Evolutionary conservation across 176 grass and related monocot genomes (phyloP), one percentile per base, ranked within the genome.

Genomic region (Avena atlantica): DNA sequence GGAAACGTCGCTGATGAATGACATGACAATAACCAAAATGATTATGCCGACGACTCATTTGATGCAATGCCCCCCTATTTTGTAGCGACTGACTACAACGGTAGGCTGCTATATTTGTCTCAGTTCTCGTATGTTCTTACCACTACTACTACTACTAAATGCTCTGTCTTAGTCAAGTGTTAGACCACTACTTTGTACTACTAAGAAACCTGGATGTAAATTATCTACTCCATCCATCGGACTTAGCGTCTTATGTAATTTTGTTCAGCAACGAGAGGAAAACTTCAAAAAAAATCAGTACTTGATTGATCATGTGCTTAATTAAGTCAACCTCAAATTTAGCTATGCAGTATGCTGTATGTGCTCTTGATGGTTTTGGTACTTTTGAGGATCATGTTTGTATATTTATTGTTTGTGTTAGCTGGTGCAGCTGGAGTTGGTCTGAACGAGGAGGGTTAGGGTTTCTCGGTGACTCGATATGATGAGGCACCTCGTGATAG

Each of bases 171-270:
- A 91, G 66, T 78, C 90, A 89, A 80, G 58, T 93, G 56, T 31
- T 95, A 97, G 95, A 89, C 61, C 57, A 76, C 88, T 91, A 72
- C 81, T 85, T 84, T 89, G 48, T 56, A 87, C 50, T 86, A 87
- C 87, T 79, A 87, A 87, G 84, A 89, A 90, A 81, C 80, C 86
- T 85, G 92, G 59, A 78, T 97, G 95, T 97, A 97, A 94, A 97
- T 97, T 93, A 90, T 93, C 89, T 85, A 88, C 88, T 78, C 70
- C 83, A 82, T 53, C 51, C 3, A 19, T 20, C 45, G 78, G 24
- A 83, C 67, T 61, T 49, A 55, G 23, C 12, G 6, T 62, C 60
- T 81, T 88, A 6, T 81, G 81, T 91, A 48, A 85, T 85, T 84
- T 70, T 80, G 55, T 70, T 86, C 34, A 65, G 80, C 16, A 84